A percentile compares a stretch with the other conserved stretches of the same genome.
These are phyloP conservation scores for Phytophthora quininea DNA, from an alignment of 352 stramenopile genomes.

Conservation along the genomic window DNA sequence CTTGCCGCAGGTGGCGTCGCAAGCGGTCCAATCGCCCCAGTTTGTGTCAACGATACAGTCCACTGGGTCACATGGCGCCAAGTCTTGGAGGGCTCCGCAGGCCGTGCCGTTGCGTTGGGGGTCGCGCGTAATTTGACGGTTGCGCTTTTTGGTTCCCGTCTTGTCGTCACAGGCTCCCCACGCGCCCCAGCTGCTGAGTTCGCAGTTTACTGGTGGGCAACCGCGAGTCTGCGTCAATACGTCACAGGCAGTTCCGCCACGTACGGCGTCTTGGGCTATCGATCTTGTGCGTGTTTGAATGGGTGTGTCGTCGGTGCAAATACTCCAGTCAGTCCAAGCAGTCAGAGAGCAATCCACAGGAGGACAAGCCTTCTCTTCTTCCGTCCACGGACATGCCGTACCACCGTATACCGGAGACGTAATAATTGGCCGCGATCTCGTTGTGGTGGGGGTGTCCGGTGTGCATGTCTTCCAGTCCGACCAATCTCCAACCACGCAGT, in stretches of 20 bases:
- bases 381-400: conserved; percentile 33
- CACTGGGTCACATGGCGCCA: conserved; percentile 37
- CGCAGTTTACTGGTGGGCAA: conserved; percentile 55
- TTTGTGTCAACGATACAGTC: conserved; percentile 48
- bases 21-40: conserved; percentile 54
- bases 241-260: conserved; percentile 42
- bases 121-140: conserved; percentile 25
- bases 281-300: conserved; percentile 49
- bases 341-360: conserved; percentile 47
- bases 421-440: conserved; percentile 34
- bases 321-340: conserved; percentile 50
- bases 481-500: conserved; percentile 48
- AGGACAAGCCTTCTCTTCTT: conserved; percentile 45
- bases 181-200: conserved; percentile 33
- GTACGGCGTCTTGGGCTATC: conserved; percentile 40
- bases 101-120: conserved; percentile 35
- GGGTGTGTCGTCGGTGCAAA: conserved; percentile 48
- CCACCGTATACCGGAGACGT: conserved; percentile 32
- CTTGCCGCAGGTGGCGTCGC: conserved; percentile 39
- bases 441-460: conserved; percentile 30
- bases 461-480: conserved; percentile 44
- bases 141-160: conserved; percentile 31
- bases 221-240: conserved; percentile 29
- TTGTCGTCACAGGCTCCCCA: conserved; percentile 42
- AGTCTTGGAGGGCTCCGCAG: conserved; percentile 38